A percentile compares a stretch with the other conserved stretches of the same genome.
These are phyloP conservation scores for Neophaeococcomyces mojaviensis DNA, from an alignment of 2,329 filamentous ascomycete species.

Conservation along the genomic window DNA sequence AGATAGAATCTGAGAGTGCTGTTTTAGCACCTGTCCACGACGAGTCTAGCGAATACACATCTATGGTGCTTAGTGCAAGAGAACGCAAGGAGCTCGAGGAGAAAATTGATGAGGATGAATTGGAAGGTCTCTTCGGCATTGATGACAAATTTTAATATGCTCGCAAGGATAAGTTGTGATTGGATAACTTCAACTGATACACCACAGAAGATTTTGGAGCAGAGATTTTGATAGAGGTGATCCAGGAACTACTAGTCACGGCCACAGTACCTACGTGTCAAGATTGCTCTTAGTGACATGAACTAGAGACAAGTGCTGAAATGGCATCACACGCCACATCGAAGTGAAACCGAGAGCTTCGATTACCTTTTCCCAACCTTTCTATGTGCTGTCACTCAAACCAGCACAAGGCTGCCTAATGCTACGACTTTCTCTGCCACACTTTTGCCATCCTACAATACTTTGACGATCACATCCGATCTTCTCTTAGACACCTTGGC, in stretches of 20 bases:
- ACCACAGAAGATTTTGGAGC: neutral
- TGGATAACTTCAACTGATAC: neutral
- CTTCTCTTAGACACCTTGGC: neutral
- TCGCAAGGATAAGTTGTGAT: neutral
- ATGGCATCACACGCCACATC: too few relatives aligned
- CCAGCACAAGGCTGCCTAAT: neutral
- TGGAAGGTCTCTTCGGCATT: neutral
- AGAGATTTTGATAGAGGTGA: neutral
- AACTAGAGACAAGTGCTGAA: too few relatives aligned
- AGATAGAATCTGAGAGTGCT: neutral
- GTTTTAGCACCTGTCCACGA: neutral
- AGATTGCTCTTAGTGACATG: too few relatives aligned
- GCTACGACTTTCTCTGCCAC: neutral
- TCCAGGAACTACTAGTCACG: too few relatives aligned
- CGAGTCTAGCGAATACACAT: neutral
- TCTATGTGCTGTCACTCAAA: too few relatives aligned
- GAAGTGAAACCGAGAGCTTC: too few relatives aligned
- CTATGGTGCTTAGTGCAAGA: neutral
- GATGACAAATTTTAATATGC: neutral
- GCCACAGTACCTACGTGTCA: too few relatives aligned
- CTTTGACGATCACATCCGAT: too few relatives aligned
- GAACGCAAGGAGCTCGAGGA: neutral
- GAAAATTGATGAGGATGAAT: neutral
- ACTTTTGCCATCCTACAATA: neutral
- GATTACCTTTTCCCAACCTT: too few relatives aligned